A percentile compares a stretch with the other conserved stretches of the same genome.
These are phyloP conservation scores for Anthracocystis walkeri DNA, from an alignment of 1,284 basidiomycete genomes.

Conservation along the genomic window DNA sequence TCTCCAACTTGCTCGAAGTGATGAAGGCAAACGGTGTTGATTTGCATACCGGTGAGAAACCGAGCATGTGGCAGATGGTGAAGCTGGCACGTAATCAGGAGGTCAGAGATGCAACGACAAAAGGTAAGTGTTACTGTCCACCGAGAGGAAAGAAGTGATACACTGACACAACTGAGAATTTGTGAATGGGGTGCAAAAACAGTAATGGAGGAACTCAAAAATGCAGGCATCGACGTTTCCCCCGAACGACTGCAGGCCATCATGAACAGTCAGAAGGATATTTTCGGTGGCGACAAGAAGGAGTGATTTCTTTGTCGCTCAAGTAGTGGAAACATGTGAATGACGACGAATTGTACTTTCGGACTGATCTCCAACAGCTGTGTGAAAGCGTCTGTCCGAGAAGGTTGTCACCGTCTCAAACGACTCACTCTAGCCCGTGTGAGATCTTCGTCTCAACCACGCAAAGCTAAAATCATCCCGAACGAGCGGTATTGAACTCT, in stretches of 20 bases:
- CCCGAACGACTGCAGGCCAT: slow-evolving; percentile 57
- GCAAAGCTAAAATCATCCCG: neutral
- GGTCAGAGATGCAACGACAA: slow-evolving; percentile 52
- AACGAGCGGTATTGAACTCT: neutral
- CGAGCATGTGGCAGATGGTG: slow-evolving; percentile 56
- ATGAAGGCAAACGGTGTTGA: slow-evolving; percentile 61
- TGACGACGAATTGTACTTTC: no score
- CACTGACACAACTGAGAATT: neutral
- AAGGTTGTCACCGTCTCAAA: no score
- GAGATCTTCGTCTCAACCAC: neutral
- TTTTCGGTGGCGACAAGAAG: slow-evolving; percentile 29
- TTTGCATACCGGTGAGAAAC: slow-evolving; percentile 51
- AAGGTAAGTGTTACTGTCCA: slow-evolving; percentile 35
- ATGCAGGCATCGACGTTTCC: slow-evolving; percentile 60
- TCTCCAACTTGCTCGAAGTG: slow-evolving; percentile 51
- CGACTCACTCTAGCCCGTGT: neutral
- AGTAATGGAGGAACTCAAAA: slow-evolving; percentile 63
- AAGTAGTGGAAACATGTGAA: no score
- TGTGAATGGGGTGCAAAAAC: neutral
- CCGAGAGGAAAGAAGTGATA: neutral
- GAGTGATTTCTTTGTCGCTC: slow-evolving; percentile 4
- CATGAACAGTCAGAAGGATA: slow-evolving; percentile 43
- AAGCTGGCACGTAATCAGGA: slow-evolving; percentile 56
- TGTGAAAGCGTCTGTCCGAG: no score
- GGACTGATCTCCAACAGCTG: no score